These are phyloP conservation scores for Blumeriella jaapii DNA, from an alignment of 2,329 filamentous ascomycete species.

Conservation along the genomic window DNA sequence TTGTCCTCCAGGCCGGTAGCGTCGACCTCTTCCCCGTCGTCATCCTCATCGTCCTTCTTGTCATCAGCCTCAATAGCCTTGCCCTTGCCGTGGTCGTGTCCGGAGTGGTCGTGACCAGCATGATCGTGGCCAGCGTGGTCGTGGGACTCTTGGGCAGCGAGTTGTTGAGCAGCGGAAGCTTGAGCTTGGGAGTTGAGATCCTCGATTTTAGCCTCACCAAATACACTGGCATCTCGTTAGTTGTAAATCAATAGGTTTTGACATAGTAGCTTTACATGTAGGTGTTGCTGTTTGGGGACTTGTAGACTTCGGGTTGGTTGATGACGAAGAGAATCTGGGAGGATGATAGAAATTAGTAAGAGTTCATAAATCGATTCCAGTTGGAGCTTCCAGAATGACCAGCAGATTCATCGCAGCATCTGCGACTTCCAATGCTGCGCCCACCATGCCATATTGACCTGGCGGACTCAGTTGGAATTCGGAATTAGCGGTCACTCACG, in stretches of 20 bases:
- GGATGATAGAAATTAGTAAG: conserved; percentile 12
- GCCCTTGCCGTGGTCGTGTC: conserved; percentile 57
- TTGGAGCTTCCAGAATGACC: not conserved
- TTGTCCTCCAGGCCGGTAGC: conserved; percentile 92
- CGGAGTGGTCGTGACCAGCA: conserved; percentile 55
- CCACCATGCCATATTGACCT: not conserved
- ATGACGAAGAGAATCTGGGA: conserved; percentile 95
- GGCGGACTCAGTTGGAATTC: not conserved
- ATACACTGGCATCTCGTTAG: conserved; percentile 55
- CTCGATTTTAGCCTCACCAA: conserved; percentile 99
- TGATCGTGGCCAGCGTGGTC: conserved; percentile 40
- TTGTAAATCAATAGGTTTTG: conserved; percentile 1
- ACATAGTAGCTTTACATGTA: conserved; percentile 68
- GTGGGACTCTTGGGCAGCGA: conserved; percentile 57
- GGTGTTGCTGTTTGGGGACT: conserved; percentile 97
- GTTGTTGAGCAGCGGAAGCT: conserved; percentile 89
- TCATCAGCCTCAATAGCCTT: conserved; percentile 54
- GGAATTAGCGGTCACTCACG: conserved; percentile 47
- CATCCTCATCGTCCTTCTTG: conserved; percentile 66
- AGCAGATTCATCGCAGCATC: not conserved
- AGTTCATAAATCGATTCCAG: not conserved
- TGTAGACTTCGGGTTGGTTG: conserved; percentile 99
- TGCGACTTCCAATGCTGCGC: not conserved
- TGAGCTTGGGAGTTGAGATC: conserved; percentile 98
- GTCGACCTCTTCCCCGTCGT: conserved; percentile 92